These are phyloP conservation scores for Stachybotrys elegans DNA, from an alignment of 2,329 filamentous ascomycete species.

Conservation along the genomic window DNA sequence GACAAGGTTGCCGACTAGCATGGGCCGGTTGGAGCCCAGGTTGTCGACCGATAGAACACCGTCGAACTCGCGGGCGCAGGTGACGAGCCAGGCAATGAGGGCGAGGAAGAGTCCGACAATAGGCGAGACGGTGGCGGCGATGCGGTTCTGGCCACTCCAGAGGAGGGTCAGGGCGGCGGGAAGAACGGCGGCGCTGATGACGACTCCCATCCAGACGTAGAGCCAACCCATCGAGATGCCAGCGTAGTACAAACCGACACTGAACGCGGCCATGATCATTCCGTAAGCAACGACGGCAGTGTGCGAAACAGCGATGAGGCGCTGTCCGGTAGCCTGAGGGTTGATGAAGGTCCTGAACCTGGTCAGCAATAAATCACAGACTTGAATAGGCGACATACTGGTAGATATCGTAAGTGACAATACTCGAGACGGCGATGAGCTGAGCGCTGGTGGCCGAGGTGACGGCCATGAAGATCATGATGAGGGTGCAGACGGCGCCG, in stretches of 20 bases:
- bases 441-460: slow-evolving; percentile 54
- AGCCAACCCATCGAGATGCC: slow-evolving; percentile 81
- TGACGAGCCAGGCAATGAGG: slow-evolving; percentile 69
- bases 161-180: slow-evolving; percentile 73
- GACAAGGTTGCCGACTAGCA: slow-evolving; percentile 82
- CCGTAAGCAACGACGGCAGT: not conserved
- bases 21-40: slow-evolving; percentile 78
- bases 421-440: slow-evolving; percentile 76
- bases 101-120: slow-evolving; percentile 60
- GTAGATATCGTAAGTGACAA: slow-evolving; percentile 81
- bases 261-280: not conserved
- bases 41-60: slow-evolving; percentile 65
- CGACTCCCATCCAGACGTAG: slow-evolving; percentile 83
- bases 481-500: slow-evolving; percentile 67
- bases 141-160: slow-evolving; percentile 72
- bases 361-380: not conserved
- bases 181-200: slow-evolving; percentile 77
- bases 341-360: slow-evolving; percentile 10
- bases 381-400: not conserved
- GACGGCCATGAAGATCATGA: slow-evolving; percentile 72
- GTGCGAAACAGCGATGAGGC: not conserved
- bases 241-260: slow-evolving; percentile 63
- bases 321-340: not conserved
- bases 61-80: slow-evolving; percentile 58
- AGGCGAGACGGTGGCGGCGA: slow-evolving; percentile 61